phyloP scores from a whole-genome alignment of 495 filamentous ascomycete species.

The Podospora tetraspora region DNA sequence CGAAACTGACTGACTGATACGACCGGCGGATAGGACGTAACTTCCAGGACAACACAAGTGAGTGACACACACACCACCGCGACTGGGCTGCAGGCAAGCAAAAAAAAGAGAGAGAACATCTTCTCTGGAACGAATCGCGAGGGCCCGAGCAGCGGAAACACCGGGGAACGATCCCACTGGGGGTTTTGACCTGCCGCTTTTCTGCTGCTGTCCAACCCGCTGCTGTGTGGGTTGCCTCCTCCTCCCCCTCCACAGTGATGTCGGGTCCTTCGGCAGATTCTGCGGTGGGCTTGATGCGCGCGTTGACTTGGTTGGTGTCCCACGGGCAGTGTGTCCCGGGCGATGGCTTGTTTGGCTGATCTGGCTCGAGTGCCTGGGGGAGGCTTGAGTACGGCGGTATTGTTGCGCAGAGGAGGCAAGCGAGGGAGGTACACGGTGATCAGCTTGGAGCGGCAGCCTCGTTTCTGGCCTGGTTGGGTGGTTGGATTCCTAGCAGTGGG shows the following conservation, averaged over 20 bases:
- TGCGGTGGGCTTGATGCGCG: background rate
- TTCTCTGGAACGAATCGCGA: background rate
- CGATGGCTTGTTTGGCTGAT: background rate
- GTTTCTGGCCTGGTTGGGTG: background rate
- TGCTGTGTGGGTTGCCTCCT: background rate
- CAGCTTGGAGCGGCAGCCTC: background rate
- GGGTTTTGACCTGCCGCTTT: background rate
- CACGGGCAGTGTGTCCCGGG: background rate
- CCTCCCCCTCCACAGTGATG: background rate
- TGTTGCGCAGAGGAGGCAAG: background rate
- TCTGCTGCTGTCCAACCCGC: background rate
- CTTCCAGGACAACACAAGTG: background rate
- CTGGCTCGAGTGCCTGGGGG: background rate
- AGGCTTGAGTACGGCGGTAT: background rate
- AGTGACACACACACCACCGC: background rate
- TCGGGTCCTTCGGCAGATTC: background rate
- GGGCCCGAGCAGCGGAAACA: constrained; percentile 8
- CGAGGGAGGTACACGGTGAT: background rate
- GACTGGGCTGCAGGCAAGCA: background rate
- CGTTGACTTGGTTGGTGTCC: background rate
- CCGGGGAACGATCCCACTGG: constrained; percentile 26
- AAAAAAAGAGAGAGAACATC: too few relatives aligned
- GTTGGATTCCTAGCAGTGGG: background rate
- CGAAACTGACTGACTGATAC: too few relatives aligned
- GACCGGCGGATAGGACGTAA: too few relatives aligned